Evolutionary conservation across 2,329 filamentous ascomycete species (phyloP).

Genomic region (Sphaerostilbella broomeana): DNA sequence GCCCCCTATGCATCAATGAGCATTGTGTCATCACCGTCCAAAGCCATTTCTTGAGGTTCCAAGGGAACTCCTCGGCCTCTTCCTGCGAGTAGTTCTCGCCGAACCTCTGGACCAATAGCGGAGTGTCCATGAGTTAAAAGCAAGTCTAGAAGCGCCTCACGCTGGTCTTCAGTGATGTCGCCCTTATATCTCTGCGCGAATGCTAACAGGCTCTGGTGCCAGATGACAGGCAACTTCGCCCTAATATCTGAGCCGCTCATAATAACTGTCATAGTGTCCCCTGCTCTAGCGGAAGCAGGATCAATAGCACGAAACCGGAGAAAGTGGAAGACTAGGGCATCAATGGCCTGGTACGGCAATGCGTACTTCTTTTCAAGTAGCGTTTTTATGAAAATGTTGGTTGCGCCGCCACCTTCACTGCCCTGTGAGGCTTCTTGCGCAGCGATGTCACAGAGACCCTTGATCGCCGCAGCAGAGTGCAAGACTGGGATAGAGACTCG

Average conservation of each 20-base stretch:
- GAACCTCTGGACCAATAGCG: constrained; percentile 83
- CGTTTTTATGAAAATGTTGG: constrained; percentile 90
- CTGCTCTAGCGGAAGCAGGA: constrained; percentile 45
- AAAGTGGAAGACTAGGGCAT: constrained; percentile 94
- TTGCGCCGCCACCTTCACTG: constrained; percentile 81
- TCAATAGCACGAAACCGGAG: constrained; percentile 74
- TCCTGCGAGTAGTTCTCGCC: constrained; percentile 81
- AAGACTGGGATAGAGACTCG: constrained; percentile 83
- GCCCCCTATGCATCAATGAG: constrained; percentile 48
- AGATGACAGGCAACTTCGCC: constrained; percentile 78
- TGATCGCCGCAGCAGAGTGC: constrained; percentile 85
- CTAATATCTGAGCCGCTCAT: constrained; percentile 42
- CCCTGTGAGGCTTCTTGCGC: constrained; percentile 80
- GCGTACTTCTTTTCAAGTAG: constrained; percentile 97
- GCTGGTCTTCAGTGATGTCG: constrained; percentile 91
- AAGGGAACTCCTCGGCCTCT: constrained; percentile 69
- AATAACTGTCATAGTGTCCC: constrained; percentile 47
- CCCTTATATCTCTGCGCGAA: constrained; percentile 95
- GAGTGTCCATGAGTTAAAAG: constrained; percentile 78
- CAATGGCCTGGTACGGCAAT: constrained; percentile 87
- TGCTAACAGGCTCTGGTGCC: constrained; percentile 87
- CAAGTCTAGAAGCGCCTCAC: constrained; percentile 83
- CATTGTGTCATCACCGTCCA: constrained; percentile 90
- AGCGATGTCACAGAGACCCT: constrained; percentile 88
- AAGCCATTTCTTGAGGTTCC: constrained; percentile 47